Evolutionary conservation across 1,284 basidiomycete species (phyloP).

Genomic region (Lignosus rhinocerotis): DNA sequence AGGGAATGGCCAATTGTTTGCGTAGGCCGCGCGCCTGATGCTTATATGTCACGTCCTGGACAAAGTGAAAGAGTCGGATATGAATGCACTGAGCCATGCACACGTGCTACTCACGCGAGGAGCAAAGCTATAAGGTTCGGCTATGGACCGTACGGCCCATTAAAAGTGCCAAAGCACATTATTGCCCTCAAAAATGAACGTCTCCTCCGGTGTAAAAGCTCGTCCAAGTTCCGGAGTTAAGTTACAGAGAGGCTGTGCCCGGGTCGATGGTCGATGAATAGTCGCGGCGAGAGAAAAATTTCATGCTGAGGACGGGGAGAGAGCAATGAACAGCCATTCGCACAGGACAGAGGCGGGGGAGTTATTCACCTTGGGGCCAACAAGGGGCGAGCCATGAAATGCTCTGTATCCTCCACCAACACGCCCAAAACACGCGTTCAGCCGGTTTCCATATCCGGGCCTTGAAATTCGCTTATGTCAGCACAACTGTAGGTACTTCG

Average conservation of each 20-base stretch:
- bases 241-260: conserved; percentile 25
- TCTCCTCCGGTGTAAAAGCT: conserved; percentile 22
- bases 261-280: conserved; percentile 16
- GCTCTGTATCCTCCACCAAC: conserved; percentile 35
- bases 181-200: conserved; percentile 19
- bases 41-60: conserved; percentile 31
- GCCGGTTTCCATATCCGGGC: conserved; percentile 5
- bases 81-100: conserved; percentile 25
- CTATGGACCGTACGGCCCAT: conserved; percentile 9
- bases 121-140: conserved; percentile 24
- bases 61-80: conserved; percentile 31
- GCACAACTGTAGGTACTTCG: conserved; percentile 7
- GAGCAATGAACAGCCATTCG: conserved; percentile 28
- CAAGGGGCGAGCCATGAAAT: conserved; percentile 28
- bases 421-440: conserved; percentile 33
- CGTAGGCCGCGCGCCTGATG: conserved; percentile 24
- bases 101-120: conserved; percentile 36
- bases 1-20: conserved; percentile 22
- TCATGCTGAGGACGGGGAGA: conserved; percentile 18
- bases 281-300: conserved; percentile 22
- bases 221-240: conserved; percentile 25
- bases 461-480: conserved; percentile 14
- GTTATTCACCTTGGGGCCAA: conserved; percentile 26
- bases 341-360: conserved; percentile 28
- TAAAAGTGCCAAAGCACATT: conserved; percentile 22